Conservation (phyloP, 495 filamentous ascomycete species). For the Penicillium flavigenum region DNA sequence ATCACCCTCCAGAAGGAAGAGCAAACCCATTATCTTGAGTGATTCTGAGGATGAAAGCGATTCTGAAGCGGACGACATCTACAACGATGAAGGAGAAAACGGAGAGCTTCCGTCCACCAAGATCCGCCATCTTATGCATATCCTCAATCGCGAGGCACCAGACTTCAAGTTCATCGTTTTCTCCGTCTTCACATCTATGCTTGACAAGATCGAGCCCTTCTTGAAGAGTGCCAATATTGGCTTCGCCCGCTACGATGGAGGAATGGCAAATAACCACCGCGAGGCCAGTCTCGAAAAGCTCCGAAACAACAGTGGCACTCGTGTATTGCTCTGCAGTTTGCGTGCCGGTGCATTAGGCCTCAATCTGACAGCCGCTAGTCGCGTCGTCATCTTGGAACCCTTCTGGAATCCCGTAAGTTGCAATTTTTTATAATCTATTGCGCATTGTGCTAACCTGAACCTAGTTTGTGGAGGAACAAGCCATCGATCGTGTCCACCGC, state of each 20-base stretch:
- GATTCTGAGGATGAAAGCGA: conserved; percentile 30
- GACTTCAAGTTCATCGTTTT: conserved; percentile 96
- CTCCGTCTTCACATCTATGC: conserved; percentile 95
- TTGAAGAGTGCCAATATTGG: conserved; percentile 66
- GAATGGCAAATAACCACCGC: conserved; percentile 89
- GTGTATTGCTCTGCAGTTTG: conserved; percentile 86
- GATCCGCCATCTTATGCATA: conserved; percentile 76
- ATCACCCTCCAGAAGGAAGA: conserved; percentile 34
- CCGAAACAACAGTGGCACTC: conserved; percentile 66
- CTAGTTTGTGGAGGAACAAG: conserved; percentile 94
- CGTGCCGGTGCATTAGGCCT: conserved; percentile 91
- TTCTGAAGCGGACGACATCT: conserved; percentile 39
- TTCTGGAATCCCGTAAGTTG: conserved; percentile 91
- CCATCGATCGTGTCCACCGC: conserved; percentile 95
- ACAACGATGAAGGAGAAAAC: conserved; percentile 47
- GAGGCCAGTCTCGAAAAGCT: conserved; percentile 79
- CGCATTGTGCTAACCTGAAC: conserved; percentile 24
- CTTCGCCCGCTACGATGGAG: conserved; percentile 89
- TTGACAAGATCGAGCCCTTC: conserved; percentile 95
- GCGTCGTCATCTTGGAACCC: conserved; percentile 92
- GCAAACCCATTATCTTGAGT: conserved; percentile 15
- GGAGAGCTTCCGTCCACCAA: conserved; percentile 77
- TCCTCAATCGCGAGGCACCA: conserved; percentile 74
- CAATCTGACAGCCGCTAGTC: conserved; percentile 89
- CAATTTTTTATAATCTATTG: not conserved